Evolutionary conservation across 495 filamentous ascomycete species (phyloP).

Genomic region (Cercophora newfieldiana): DNA sequence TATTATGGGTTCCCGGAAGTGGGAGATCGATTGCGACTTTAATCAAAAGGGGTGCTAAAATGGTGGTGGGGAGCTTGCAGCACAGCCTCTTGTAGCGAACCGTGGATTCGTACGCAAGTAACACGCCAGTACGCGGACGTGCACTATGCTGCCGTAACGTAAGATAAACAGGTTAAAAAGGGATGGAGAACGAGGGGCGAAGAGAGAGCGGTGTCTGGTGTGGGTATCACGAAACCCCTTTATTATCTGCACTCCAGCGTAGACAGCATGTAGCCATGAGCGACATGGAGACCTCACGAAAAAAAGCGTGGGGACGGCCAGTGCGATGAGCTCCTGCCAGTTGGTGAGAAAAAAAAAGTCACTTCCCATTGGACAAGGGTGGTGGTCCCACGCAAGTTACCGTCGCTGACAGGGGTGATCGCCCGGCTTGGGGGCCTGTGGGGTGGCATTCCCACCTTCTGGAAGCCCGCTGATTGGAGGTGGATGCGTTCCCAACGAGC

Average conservation of each 20-base stretch:
- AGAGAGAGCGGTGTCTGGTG: background rate
- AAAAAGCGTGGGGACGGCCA: background rate
- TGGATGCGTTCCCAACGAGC: conserved; percentile 7
- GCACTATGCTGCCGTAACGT: background rate
- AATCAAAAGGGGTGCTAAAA: background rate
- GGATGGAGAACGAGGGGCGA: background rate
- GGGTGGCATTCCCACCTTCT: conserved; percentile 16
- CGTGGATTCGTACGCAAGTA: background rate
- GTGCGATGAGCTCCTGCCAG: background rate
- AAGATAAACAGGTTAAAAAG: background rate
- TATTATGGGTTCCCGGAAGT: background rate
- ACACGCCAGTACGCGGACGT: background rate
- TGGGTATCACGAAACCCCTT: background rate
- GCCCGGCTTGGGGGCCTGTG: background rate
- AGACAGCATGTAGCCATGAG: background rate
- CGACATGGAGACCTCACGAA: background rate
- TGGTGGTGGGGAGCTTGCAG: background rate
- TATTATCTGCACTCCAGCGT: background rate
- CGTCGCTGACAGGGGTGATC: conserved; percentile 1
- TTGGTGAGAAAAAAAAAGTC: conserved; percentile 9
- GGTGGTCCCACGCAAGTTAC: background rate
- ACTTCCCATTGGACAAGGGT: conserved; percentile 11
- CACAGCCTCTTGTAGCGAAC: background rate
- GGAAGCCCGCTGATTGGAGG: conserved; percentile 16
- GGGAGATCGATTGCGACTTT: background rate